A percentile compares a stretch with the other conserved stretches of the same genome.
phyloP scores from a whole-genome alignment of 768 basidiomycete species.

The Lyophyllum semitale region DNA sequence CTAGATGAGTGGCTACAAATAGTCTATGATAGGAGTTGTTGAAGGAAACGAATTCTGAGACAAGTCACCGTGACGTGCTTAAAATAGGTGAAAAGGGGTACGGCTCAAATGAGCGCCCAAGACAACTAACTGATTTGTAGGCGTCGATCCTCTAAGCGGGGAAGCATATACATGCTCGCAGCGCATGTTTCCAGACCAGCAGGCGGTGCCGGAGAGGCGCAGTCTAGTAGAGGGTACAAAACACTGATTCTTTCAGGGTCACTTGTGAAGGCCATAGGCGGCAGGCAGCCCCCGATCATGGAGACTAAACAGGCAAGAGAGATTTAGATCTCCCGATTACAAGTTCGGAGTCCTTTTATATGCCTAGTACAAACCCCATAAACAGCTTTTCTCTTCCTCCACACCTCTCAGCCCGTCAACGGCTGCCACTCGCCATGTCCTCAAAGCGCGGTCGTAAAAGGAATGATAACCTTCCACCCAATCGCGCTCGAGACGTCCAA shows the following conservation, averaged over 20 bases:
- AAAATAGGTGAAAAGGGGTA: slow-evolving; percentile 11
- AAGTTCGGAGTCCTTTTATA: slow-evolving; percentile 42
- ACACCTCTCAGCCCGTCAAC: slow-evolving; percentile 29
- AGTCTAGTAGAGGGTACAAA: slow-evolving; percentile 6
- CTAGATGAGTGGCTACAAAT: slow-evolving; percentile 5
- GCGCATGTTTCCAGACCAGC: neutral
- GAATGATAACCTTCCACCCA: slow-evolving; percentile 78
- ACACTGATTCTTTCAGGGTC: slow-evolving; percentile 5
- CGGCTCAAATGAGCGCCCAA: neutral
- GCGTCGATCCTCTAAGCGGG: neutral
- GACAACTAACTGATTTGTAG: neutral
- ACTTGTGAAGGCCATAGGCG: slow-evolving; percentile 1
- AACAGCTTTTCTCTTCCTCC: slow-evolving; percentile 23
- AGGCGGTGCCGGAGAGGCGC: slow-evolving; percentile 4
- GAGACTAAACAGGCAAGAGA: slow-evolving; percentile 15
- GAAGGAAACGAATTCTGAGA: slow-evolving; percentile 12
- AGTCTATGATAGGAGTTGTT: slow-evolving; percentile 13
- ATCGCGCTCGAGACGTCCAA: slow-evolving; percentile 86
- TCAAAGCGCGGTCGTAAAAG: slow-evolving; percentile 87
- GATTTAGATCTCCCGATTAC: slow-evolving; percentile 34
- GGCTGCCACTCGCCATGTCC: slow-evolving; percentile 55
- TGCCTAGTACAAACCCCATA: slow-evolving; percentile 28
- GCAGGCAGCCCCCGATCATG: slow-evolving; percentile 17
- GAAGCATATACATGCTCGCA: neutral
- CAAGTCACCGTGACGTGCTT: slow-evolving; percentile 8